phyloP scores from a whole-genome alignment of 2,329 filamentous ascomycete genomes.

The Cercospora canescens region DNA sequence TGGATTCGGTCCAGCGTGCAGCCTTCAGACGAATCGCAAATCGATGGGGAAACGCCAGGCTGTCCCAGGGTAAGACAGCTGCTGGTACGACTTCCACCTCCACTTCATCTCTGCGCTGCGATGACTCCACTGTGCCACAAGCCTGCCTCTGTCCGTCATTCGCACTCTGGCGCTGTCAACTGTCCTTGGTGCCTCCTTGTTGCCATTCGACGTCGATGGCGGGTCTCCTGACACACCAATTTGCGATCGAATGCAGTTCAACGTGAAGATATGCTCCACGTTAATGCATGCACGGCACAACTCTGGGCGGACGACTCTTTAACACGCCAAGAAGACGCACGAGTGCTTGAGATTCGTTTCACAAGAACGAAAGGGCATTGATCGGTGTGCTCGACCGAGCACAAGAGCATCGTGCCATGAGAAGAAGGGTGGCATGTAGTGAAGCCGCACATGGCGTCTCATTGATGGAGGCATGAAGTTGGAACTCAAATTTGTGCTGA shows the following conservation, averaged over 20 bases:
- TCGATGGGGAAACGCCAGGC: conserved; percentile 3
- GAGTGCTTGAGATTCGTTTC: neutral
- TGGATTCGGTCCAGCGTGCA: conserved; percentile 19
- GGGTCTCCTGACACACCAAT: conserved; percentile 45
- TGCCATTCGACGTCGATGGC: conserved; percentile 26
- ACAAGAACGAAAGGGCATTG: neutral
- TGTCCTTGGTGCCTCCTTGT: neutral
- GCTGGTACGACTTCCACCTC: conserved; percentile 12
- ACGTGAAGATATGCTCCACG: conserved; percentile 3
- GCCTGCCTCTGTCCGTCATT: neutral
- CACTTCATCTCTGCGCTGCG: conserved; percentile 10
- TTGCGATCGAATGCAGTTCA: conserved; percentile 25
- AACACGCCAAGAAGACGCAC: conserved; percentile 30
- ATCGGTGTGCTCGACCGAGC: neutral
- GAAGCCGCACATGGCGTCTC: neutral
- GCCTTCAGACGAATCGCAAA: conserved; percentile 13
- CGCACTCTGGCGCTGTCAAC: conserved; percentile 27
- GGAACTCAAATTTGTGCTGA: neutral
- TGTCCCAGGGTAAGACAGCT: conserved; percentile 10
- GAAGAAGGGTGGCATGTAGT: neutral
- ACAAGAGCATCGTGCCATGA: neutral
- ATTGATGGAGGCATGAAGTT: neutral
- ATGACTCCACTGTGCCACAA: conserved; percentile 13
- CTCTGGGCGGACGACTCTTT: conserved; percentile 29
- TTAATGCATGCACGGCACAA: conserved; percentile 11